phyloP scores from a whole-genome alignment of 306 rosid genomes.

The Quillaja saponaria region DNA sequence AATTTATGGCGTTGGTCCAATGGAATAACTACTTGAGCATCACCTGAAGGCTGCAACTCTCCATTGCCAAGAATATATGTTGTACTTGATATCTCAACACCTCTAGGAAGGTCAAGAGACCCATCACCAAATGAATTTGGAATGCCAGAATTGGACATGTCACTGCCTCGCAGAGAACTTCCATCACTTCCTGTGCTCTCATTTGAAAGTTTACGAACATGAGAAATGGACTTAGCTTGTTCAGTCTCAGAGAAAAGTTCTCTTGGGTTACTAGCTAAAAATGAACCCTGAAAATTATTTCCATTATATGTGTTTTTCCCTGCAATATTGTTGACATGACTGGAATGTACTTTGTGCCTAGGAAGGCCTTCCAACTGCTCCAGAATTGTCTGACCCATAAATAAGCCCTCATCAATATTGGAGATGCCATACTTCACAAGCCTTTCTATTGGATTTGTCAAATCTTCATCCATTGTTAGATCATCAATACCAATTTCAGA shows the following conservation, averaged over 20 bases:
- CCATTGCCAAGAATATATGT: slow-evolving; percentile 48
- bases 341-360: slow-evolving; percentile 70
- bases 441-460: slow-evolving; percentile 80
- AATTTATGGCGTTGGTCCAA: slow-evolving; percentile 83
- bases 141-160: slow-evolving; percentile 62
- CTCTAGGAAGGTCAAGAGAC: slow-evolving; percentile 62
- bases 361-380: slow-evolving; percentile 98
- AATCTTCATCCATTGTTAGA: slow-evolving; percentile 80
- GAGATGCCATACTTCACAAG: slow-evolving; percentile 84
- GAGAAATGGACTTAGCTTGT: slow-evolving; percentile 56
- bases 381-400: slow-evolving; percentile 95
- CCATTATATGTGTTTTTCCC: slow-evolving; percentile 63
- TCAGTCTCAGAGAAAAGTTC: slow-evolving; percentile 75
- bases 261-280: slow-evolving; percentile 58
- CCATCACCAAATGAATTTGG: slow-evolving; percentile 73
- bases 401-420: slow-evolving; percentile 91
- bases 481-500: slow-evolving; percentile 83
- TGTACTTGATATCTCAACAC: slow-evolving; percentile 54
- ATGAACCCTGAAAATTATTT: slow-evolving; percentile 66
- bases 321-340: slow-evolving; percentile 54
- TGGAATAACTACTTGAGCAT: slow-evolving; percentile 79
- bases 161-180: slow-evolving; percentile 89
- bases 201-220: slow-evolving; percentile 72
- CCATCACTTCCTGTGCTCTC: slow-evolving; percentile 89
- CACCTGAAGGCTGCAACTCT: slow-evolving; percentile 56